Conservation (phyloP, 1,139 yeast species). For the Blastobotrys serpentis region DNA sequence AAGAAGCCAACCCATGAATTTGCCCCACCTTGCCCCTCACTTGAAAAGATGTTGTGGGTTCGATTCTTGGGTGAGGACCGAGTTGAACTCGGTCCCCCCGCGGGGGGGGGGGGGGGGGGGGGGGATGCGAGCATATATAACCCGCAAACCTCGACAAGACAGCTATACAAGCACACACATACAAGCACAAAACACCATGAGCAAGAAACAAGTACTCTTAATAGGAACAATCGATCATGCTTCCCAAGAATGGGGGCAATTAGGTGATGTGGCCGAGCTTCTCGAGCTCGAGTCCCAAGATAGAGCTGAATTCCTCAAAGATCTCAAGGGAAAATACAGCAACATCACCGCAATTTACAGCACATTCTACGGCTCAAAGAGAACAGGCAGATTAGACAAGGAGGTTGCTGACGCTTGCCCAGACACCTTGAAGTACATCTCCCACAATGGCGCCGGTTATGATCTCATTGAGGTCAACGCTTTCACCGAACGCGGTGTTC, state of each 20-base stretch:
- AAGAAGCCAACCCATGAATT: no score
- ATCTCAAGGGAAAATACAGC: constrained; percentile 34
- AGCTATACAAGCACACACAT: not conserved
- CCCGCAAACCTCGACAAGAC: not conserved
- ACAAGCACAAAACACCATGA: constrained; percentile 11
- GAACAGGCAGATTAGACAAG: constrained; percentile 67
- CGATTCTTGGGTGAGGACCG: no score
- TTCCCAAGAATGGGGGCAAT: constrained; percentile 27
- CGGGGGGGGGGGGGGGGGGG: no score
- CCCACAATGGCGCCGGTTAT: constrained; percentile 93
- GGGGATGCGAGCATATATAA: not conserved
- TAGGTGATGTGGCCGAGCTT: constrained; percentile 31
- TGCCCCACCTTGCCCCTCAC: no score
- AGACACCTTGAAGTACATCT: constrained; percentile 55
- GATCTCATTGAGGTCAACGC: constrained; percentile 58
- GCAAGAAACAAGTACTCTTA: constrained; percentile 25
- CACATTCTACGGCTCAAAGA: constrained; percentile 70
- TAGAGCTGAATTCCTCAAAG: constrained; percentile 37
- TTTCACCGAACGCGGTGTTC: constrained; percentile 51
- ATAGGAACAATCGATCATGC: constrained; percentile 30
- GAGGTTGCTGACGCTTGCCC: constrained; percentile 67
- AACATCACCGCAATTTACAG: constrained; percentile 36
- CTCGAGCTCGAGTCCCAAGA: constrained; percentile 20
- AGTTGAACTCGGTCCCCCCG: no score
- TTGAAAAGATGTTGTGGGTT: no score